Evolutionary conservation across 202 grass and related monocot genomes (phyloP), one percentile per base, ranked within the genome.

Genomic region (Brachypodium distachyon): DNA sequence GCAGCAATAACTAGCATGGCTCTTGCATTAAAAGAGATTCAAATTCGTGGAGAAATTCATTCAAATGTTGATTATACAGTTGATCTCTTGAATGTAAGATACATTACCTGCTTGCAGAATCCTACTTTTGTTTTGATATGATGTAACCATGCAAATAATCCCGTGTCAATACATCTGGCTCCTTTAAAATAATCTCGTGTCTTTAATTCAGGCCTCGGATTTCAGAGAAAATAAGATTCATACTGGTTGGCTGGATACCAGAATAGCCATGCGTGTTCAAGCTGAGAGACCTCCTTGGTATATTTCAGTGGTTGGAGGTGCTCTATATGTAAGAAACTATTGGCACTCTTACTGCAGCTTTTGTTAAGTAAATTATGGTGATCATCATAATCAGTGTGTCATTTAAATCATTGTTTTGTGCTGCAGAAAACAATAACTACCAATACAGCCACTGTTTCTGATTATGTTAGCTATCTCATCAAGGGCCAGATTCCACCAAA

Each of bases 401-500:
- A 84, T 65, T 62, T 78, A 55, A 70, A 64, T 70, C 6, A 37
- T 55, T 82, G 69, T 70, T 59, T 31, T 14, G 28, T 83, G 61
- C 52, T 70, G 67, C 85, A 94, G 91, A 94, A 94, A 94, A 87
- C 87, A 70, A 83, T 86, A 70, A 90, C 79, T 9, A 62, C 84
- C 66, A 94, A 89, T 28, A 67, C 85, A 65, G 71, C 67, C 26
- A 90, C 86, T 31, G 87, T 90, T 81, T 88, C 85, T 36, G 91
- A 90, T n/a, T 90, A 94, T 81, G 82, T 94, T 66, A 72, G 87
- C 59, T 94, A 88, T 86, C 91, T 94, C 37, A 79, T 55, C 19
- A 94, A 94, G 83, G 91, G 91, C 51, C 91, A 94, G 78, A 94
- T 94, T 75, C 91, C 87, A 80, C 91, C 87, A 27, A 94, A 94